phyloP scores from a whole-genome alignment of 306 rosid genomes.

The Cucurbita moschata region DNA sequence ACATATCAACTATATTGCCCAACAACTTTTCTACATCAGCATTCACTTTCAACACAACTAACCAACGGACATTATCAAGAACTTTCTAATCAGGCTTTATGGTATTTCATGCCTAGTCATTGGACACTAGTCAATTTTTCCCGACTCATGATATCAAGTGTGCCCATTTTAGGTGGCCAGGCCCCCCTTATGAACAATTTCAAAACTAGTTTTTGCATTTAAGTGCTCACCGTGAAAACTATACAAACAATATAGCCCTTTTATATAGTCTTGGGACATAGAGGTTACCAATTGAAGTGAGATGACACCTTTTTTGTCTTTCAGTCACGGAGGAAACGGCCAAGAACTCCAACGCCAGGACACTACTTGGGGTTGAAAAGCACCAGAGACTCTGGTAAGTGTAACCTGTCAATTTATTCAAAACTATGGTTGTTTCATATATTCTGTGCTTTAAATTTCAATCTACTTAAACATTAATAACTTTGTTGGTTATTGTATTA shows the following conservation, averaged over 20 bases:
- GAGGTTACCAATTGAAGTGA: slow-evolving; percentile 8
- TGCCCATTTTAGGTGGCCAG: slow-evolving; percentile 13
- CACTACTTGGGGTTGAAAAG: slow-evolving; percentile 91
- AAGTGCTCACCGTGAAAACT: not conserved
- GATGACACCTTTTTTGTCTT: slow-evolving; percentile 20
- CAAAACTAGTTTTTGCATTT: not conserved
- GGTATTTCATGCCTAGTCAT: slow-evolving; percentile 75
- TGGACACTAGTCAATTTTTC: slow-evolving; percentile 29
- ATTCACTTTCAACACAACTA: slow-evolving; percentile 81
- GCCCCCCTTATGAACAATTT: not conserved
- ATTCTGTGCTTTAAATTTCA: not conserved
- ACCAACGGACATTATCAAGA: slow-evolving; percentile 96
- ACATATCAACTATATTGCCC: slow-evolving; percentile 96
- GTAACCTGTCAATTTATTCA: not conserved
- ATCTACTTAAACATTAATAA: not conserved
- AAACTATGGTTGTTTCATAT: not conserved
- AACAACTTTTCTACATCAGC: slow-evolving; percentile 95
- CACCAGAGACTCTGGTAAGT: slow-evolving; percentile 69
- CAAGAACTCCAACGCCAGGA: slow-evolving; percentile 97
- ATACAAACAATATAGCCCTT: not conserved
- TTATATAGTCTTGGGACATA: not conserved
- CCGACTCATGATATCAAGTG: slow-evolving; percentile 16
- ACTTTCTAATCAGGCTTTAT: slow-evolving; percentile 84
- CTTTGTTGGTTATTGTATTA: slow-evolving; percentile 10
- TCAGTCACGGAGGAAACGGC: slow-evolving; percentile 94